Evolutionary conservation across 352 stramenopile genomes (phyloP), one percentile per base, ranked within the genome.

Genomic region (Phytopythium helicoides): DNA sequence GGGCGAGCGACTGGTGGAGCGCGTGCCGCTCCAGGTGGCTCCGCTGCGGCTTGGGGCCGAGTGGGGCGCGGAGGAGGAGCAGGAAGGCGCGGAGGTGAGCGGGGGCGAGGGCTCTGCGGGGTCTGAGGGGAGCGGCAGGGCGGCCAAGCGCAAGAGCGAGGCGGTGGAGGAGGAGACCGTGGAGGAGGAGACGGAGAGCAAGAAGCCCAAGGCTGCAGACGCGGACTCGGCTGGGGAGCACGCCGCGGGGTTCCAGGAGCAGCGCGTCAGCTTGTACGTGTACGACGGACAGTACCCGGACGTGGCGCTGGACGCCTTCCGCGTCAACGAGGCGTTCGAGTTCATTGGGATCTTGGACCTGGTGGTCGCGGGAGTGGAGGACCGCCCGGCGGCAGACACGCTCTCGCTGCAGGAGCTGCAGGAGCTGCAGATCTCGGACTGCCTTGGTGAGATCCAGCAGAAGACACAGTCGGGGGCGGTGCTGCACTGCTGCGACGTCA

Each of bases 271-370:
- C 28, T 70, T 92, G 25, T 92, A 86, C 58, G 76, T 89, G 6
- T 92, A 92, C 45, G 81, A 88, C 15, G 66, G 66, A 1, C 76
- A 89, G 54, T 87, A 80, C 58, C 59, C 68, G 26, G 64, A 70
- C 42, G 52, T 75, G 4, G 33, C 54, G 3, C 28, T 87, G 26
- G 72, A 86, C 40, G 64, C 60, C 5, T 94, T 90, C 53, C 89
- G 84, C 52, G 81, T 94, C 42, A 94, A 94, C 64, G 78, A 90
- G 47, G 68, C 80, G 15, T 94, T 92, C 26, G 83, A 94, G 50
- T 94, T 94, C 53, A 62, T 87, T 3, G 83, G 81, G 12, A 71
- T 89, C 16, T 61, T 92, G 23, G 83, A 94, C 50, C 51, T 92
- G 16, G 68, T 83, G 44, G 73, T 89, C 3, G 40, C 76, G 0